Conservation (phyloP, 2,329 filamentous ascomycete species). For the Cryphonectria carpinicola region DNA sequence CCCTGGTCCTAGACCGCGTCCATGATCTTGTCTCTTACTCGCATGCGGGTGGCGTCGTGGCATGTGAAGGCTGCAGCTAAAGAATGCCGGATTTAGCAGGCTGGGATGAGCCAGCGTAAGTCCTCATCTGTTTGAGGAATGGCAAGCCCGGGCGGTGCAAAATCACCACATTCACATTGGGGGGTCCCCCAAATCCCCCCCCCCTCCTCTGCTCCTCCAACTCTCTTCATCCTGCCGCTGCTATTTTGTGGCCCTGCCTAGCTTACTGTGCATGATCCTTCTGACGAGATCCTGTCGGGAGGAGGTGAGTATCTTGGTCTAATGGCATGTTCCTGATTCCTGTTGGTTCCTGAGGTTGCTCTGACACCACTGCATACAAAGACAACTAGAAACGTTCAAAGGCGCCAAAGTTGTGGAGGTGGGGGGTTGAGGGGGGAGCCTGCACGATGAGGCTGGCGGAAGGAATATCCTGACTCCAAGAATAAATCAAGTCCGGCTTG, state of each 20-base stretch:
- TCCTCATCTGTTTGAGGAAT: constrained; percentile 1
- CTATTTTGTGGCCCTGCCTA: constrained; percentile 2
- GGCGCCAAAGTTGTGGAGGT: background rate
- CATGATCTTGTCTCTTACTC: background rate
- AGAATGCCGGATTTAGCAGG: background rate
- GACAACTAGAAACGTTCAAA: background rate
- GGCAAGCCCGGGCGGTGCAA: background rate
- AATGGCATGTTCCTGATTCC: background rate
- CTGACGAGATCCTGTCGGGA: background rate
- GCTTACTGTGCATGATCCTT: constrained; percentile 9
- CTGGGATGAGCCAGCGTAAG: background rate
- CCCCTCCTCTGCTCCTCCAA: background rate
- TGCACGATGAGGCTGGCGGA: background rate
- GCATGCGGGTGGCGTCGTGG: background rate
- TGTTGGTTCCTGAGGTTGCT: background rate
- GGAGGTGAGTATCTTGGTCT: background rate
- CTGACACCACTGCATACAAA: background rate
- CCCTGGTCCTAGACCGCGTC: background rate
- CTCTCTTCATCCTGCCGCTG: constrained; percentile 12
- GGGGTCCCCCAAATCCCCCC: background rate
- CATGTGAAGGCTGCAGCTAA: constrained; percentile 10
- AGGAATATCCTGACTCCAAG: background rate
- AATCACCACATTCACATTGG: background rate
- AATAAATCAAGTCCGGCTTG: background rate
- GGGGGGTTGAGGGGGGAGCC: background rate